Conservation (phyloP, 257 asterid genomes). For the Orobanche coerulescens region DNA sequence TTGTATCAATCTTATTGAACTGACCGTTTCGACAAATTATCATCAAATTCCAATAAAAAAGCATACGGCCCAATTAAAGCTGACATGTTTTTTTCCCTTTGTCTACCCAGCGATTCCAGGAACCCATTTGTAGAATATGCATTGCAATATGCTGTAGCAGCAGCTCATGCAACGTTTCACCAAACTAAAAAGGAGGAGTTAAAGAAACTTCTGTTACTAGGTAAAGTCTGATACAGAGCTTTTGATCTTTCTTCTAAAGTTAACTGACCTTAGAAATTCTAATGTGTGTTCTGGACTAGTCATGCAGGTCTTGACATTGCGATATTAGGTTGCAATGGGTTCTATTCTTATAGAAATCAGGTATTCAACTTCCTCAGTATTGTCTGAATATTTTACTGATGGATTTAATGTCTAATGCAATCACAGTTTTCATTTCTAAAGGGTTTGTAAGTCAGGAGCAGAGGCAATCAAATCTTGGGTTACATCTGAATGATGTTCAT, state of each 20-base stretch:
- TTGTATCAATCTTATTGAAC: not conserved
- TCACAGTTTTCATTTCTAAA: constrained; percentile 3
- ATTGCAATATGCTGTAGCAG: constrained; percentile 77
- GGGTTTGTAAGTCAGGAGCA: not conserved
- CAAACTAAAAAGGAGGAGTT: constrained; percentile 50
- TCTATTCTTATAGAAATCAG: constrained; percentile 92
- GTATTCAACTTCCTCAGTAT: constrained; percentile 28
- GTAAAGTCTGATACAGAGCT: constrained; percentile 35
- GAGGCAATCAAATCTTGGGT: constrained; percentile 5
- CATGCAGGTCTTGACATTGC: constrained; percentile 87
- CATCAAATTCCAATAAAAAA: constrained; percentile 14
- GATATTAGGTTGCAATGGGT: constrained; percentile 86
- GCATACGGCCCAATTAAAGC: not conserved
- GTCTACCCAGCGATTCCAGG: constrained; percentile 60
- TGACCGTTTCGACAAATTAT: constrained; percentile 8
- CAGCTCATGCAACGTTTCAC: constrained; percentile 61
- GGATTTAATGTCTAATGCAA: constrained; percentile 1
- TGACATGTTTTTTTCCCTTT: constrained; percentile 14
- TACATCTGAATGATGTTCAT: not conserved
- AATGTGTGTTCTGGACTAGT: constrained; percentile 33
- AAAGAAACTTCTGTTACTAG: constrained; percentile 65
- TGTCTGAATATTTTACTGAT: constrained; percentile 14
- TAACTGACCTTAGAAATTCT: constrained; percentile 21
- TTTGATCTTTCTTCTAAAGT: constrained; percentile 18
- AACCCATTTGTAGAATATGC: constrained; percentile 93